These are phyloP conservation scores for Trypanosomatidae sp. DNA, from an alignment of 208 protist species.

Conservation along the genomic window DNA sequence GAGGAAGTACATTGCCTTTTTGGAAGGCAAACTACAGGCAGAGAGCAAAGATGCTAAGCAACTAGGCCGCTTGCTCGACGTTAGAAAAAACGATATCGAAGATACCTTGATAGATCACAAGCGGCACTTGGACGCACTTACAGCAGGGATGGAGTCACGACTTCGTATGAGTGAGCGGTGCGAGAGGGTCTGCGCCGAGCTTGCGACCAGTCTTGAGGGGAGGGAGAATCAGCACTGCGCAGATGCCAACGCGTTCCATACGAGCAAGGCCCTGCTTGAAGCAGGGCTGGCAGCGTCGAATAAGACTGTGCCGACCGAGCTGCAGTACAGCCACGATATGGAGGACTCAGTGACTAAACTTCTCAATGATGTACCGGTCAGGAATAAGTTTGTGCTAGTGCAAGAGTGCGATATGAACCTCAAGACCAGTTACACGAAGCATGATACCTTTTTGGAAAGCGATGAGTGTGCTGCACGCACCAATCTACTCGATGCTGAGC, in stretches of 20 bases:
- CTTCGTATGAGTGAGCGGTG: conserved; percentile 10
- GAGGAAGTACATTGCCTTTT: conserved; percentile 18
- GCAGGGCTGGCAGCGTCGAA: neutral
- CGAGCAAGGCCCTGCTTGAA: conserved; percentile 8
- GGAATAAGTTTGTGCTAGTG: neutral
- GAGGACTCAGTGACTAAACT: neutral
- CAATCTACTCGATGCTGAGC: neutral
- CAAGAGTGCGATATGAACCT: conserved; percentile 1
- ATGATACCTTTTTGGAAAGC: neutral
- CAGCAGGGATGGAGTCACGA: conserved; percentile 2
- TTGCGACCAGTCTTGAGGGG: neutral
- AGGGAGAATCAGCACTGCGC: conserved; percentile 13
- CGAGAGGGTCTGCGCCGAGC: conserved; percentile 7
- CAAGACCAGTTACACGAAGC: neutral
- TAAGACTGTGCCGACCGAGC: conserved; percentile 3
- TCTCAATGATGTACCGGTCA: neutral
- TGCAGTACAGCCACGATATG: conserved; percentile 4
- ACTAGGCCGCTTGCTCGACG: neutral
- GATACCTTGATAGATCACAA: neutral
- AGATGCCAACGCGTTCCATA: conserved; percentile 6
- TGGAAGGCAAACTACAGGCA: conserved; percentile 9
- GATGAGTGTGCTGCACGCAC: conserved; percentile 15
- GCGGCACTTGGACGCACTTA: neutral
- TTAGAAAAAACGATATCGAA: neutral
- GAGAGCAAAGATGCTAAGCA: neutral